Evolutionary conservation across 2,329 filamentous ascomycete genomes (phyloP).

Genomic region (Colletotrichum cereale): DNA sequence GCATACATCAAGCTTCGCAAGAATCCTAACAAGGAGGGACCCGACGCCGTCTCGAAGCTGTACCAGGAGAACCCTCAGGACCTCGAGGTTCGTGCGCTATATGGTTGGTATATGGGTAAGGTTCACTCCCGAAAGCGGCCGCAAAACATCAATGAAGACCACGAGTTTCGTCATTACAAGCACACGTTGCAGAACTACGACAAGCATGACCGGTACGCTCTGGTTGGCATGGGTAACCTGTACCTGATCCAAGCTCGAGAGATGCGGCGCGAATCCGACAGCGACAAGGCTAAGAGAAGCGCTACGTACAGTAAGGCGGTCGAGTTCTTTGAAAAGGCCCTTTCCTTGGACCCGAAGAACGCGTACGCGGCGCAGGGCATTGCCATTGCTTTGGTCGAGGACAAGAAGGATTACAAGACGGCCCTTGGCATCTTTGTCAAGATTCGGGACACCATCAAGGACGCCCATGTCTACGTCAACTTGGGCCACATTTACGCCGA

Average conservation of each 20-base stretch:
- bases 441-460: slow-evolving; percentile 89
- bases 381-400: slow-evolving; percentile 92
- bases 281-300: slow-evolving; percentile 90
- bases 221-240: slow-evolving; percentile 97
- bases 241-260: slow-evolving; percentile 89
- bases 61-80: slow-evolving; percentile 88
- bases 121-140: slow-evolving; percentile 82
- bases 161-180: slow-evolving; percentile 94
- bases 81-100: slow-evolving; percentile 90
- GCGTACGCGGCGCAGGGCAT: slow-evolving; percentile 97
- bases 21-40: slow-evolving; percentile 86
- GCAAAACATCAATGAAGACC: slow-evolving; percentile 86
- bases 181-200: slow-evolving; percentile 94
- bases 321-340: slow-evolving; percentile 97
- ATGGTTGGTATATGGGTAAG: slow-evolving; percentile 95
- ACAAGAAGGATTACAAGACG: slow-evolving; percentile 87
- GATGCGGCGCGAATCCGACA: slow-evolving; percentile 91
- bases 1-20: slow-evolving; percentile 90
- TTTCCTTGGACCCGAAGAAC: slow-evolving; percentile 94
- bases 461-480: slow-evolving; percentile 91
- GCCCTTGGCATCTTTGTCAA: slow-evolving; percentile 92
- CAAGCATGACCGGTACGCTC: slow-evolving; percentile 97
- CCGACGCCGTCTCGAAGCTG: slow-evolving; percentile 85
- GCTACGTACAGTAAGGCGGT: slow-evolving; percentile 91
- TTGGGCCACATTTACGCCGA: slow-evolving; percentile 94